Percentiles rank a stretch among this genome's conserved stretches.
Evolutionary conservation across 2,329 filamentous ascomycete genomes (phyloP).

Genomic region (Phialophora tarda): DNA sequence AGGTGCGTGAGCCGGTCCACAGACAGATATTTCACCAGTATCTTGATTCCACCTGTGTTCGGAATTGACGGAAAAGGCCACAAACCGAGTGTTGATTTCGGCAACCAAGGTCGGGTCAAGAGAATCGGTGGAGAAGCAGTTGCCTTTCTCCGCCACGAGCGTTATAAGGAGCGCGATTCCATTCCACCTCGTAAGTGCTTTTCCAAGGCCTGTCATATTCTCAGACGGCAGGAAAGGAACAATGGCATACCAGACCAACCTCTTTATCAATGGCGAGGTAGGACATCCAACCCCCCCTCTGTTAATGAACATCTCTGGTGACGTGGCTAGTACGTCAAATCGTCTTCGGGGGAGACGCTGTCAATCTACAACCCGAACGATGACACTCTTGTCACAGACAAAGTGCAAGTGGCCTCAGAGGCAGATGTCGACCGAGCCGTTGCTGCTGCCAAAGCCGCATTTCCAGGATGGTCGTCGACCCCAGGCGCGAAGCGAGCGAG

Average conservation of each 20-base stretch:
- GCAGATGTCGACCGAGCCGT: slow-evolving; percentile 46
- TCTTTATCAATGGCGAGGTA: slow-evolving; percentile 52
- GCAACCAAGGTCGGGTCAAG: neutral
- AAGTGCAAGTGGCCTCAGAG: slow-evolving; percentile 42
- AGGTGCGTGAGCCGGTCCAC: neutral
- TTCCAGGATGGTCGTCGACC: slow-evolving; percentile 42
- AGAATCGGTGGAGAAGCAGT: neutral
- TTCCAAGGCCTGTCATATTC: neutral
- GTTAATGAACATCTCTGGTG: neutral
- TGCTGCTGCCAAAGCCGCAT: slow-evolving; percentile 46
- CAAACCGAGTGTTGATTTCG: neutral
- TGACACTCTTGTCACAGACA: slow-evolving; percentile 39
- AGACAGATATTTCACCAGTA: neutral
- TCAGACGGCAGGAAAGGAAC: neutral
- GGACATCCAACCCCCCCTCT: neutral
- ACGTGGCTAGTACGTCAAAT: slow-evolving; percentile 46
- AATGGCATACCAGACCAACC: slow-evolving; percentile 59
- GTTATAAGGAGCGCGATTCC: neutral
- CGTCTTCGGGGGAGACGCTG: slow-evolving; percentile 47
- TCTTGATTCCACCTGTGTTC: neutral
- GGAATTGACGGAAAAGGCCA: neutral
- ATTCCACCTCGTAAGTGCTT: neutral
- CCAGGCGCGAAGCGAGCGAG: slow-evolving; percentile 39
- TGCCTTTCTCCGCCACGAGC: neutral
- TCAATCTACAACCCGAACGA: slow-evolving; percentile 45